Base-by-base conservation (phyloP, 2,329 filamentous ascomycete species). In the Neofusicoccum sp. region DNA sequence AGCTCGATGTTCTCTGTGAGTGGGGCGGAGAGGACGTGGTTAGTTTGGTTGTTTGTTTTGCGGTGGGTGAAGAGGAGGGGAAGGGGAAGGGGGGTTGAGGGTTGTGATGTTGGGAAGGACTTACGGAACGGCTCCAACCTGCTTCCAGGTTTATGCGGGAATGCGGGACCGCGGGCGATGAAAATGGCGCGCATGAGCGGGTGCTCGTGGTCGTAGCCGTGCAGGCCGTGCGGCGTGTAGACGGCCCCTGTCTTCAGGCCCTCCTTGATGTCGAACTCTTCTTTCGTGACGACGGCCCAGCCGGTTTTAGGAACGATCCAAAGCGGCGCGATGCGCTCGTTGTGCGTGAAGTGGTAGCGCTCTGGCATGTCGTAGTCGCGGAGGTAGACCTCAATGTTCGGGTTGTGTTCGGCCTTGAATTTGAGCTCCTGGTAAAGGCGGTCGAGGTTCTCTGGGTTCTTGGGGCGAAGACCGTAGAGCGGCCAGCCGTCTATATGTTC, bases 181-280 rank as follows among this genome's bases (percentile, higher is more conserved):
- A 99, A 99, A 44, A 99, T 96, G 0, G 95, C 93, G 40, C 95
- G 82, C 95, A 99, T 99, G 45, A 99, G 80, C 0, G 93, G 93
- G 71, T 99, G 89, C 69, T 96, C 88, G 69, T 96, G 89, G 71
- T 99, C 95, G 71, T 98, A 99, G 1, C 95, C 95, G 71, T 99
- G 95, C 2, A 99, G 78, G 2, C 95, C 95, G 30, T 84, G 84
- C 0, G 95, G 95, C 66, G 89, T 83, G 70, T 97, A 99, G 0
- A 85, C 79, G 11, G 84, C 73, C 0, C 85, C 86, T 11, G 86
- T 85, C 58, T 82, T 80, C 63, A 86, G 81, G 0, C 84, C 90
- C 51, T 88, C 81, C 43, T 84, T 79, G 4, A 96, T 83, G 65
- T 96, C 82, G 66, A 96, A 92, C 61, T 96, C 91, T 1, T 86